Evolutionary conservation across 2,329 filamentous ascomycete genomes (phyloP).

Genomic region (Hirsutella minnesotensis): DNA sequence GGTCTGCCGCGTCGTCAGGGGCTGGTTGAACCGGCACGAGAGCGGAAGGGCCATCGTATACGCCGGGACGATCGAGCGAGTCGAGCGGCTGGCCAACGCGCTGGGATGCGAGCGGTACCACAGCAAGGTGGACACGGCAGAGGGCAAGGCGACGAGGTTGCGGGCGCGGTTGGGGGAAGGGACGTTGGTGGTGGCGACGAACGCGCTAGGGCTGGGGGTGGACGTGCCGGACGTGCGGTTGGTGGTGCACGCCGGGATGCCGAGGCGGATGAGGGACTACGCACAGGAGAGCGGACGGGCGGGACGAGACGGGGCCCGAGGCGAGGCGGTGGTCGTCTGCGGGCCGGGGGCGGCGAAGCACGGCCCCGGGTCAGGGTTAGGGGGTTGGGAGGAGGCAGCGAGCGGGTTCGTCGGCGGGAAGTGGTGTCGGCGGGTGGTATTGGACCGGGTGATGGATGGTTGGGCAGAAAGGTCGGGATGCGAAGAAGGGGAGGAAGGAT

Average conservation of each 20-base stretch:
- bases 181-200: neutral
- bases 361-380: too few relatives aligned
- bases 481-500: slow-evolving; percentile 2
- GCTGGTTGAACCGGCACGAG: neutral
- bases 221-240: too few relatives aligned
- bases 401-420: neutral
- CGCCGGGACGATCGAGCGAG: neutral
- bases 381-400: neutral
- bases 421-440: neutral
- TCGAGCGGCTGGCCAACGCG: neutral
- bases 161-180: neutral
- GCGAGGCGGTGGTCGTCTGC: too few relatives aligned
- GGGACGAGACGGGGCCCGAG: too few relatives aligned
- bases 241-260: too few relatives aligned
- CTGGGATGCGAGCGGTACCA: neutral
- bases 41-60: neutral
- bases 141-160: neutral
- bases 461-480: neutral
- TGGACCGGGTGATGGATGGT: slow-evolving; percentile 3
- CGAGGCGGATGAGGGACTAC: too few relatives aligned
- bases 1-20: neutral
- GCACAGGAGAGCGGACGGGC: too few relatives aligned
- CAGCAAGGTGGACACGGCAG: neutral
- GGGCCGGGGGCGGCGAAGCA: too few relatives aligned
- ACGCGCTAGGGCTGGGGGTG: slow-evolving; percentile 3